phyloP scores from a whole-genome alignment of 345 rosid genomes.

The Salix udensis region DNA sequence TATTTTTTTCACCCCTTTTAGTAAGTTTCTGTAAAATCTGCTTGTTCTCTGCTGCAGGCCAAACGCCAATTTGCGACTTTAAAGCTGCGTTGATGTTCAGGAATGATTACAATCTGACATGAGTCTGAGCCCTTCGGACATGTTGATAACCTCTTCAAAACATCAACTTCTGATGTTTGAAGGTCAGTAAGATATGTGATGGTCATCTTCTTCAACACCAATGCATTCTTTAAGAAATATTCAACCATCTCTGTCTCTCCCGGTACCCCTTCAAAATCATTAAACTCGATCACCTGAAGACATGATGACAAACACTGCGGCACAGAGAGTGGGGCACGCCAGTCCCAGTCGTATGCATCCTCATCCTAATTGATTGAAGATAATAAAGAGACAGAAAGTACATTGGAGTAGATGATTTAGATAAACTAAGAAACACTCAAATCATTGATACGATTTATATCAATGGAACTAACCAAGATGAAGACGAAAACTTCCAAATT shows the following conservation, averaged over 20 bases:
- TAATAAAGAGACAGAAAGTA: neutral
- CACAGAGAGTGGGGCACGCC: neutral
- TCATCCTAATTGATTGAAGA: neutral
- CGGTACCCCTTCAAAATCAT: neutral
- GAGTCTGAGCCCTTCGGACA: too few species aligned
- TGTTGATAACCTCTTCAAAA: too few species aligned
- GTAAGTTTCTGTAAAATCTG: too few species aligned
- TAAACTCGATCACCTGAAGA: neutral
- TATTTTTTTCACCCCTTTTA: too few species aligned
- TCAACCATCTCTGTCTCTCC: neutral
- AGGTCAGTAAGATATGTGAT: neutral
- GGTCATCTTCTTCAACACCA: neutral
- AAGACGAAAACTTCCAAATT: neutral
- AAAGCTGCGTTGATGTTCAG: too few species aligned
- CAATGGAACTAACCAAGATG: neutral
- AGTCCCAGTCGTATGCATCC: too few species aligned
- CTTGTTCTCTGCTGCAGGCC: too few species aligned
- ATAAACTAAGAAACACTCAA: neutral
- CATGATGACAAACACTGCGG: neutral
- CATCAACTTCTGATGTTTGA: too few species aligned
- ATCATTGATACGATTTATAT: neutral
- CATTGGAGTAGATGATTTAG: neutral
- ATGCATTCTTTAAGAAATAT: constrained; percentile 1
- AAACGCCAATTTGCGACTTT: too few species aligned
- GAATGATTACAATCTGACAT: too few species aligned